Percentiles rank a stretch among this genome's conserved stretches.
phyloP scores from a whole-genome alignment of 352 stramenopile species.

The Pythium brassicae region DNA sequence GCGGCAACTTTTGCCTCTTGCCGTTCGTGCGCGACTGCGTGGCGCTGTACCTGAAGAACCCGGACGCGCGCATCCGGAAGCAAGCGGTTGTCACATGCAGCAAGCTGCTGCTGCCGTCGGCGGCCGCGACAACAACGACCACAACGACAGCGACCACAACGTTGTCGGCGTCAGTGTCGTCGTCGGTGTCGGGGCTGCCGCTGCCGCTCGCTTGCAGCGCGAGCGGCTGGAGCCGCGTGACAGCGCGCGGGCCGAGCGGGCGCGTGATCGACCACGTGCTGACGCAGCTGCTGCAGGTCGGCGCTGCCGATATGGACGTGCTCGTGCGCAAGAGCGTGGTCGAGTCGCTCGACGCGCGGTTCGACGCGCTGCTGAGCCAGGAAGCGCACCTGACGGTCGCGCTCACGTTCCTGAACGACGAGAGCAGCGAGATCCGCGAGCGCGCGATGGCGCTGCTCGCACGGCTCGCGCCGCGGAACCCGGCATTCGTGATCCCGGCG shows the following conservation, averaged over 20 bases:
- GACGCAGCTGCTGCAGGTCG: constrained; percentile 88
- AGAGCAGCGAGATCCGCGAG: constrained; percentile 84
- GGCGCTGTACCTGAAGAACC: constrained; percentile 89
- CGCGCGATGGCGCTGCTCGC: constrained; percentile 92
- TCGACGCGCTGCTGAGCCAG: constrained; percentile 93
- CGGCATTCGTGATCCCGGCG: constrained; percentile 93
- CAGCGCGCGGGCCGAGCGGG: constrained; percentile 78
- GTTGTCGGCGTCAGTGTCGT: constrained; percentile 10
- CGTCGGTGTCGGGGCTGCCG: background rate
- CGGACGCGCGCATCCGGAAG: constrained; percentile 86
- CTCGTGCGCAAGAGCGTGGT: constrained; percentile 93
- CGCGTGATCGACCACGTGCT: constrained; percentile 94
- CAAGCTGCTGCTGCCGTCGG: constrained; percentile 62
- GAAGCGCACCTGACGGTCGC: constrained; percentile 90
- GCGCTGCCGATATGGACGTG: constrained; percentile 90
- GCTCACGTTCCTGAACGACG: constrained; percentile 96
- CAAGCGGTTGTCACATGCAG: constrained; percentile 86
- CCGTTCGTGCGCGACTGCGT: constrained; percentile 95
- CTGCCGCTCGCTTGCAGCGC: constrained; percentile 7
- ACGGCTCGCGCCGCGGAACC: constrained; percentile 92
- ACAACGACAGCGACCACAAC: no score
- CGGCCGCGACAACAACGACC: no score
- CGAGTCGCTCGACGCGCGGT: constrained; percentile 88
- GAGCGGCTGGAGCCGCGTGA: constrained; percentile 52
- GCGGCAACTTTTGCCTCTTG: constrained; percentile 90